Base-by-base conservation (phyloP, 768 basidiomycete genomes). In the Tubosaeta brunneosetosa region DNA sequence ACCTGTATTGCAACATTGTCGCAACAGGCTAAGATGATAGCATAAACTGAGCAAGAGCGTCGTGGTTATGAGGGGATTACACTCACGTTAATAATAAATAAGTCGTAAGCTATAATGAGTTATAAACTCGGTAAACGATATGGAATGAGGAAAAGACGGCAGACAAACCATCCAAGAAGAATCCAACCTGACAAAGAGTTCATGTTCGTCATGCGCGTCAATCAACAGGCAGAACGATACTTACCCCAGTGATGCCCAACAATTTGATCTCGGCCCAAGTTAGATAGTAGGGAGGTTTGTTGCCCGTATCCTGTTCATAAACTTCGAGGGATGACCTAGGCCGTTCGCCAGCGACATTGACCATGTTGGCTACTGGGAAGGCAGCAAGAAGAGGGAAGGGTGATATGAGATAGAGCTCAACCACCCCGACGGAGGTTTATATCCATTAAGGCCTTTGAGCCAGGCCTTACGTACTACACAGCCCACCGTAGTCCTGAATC, bases 1-100 rank as follows among this genome's bases (percentile, higher is more conserved):
- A 72, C 29, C 83, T 76, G 57, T 79, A 84, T 65, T 85, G 82
- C 29, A 86, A 68, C 82, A 84, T 84, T 4, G 81, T 83, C 6
- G 83, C 68, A 14, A 85, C 84, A 43, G 83, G 84, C 83, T 85
- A 49, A 12, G 42, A 37, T 32, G 37, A 29, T 8, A 45, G 8
- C 11, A 16, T 44, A 34, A 47, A 13, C 16, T 46, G 31, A 50
- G 37, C 19, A 32, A 38, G 7, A 29, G 32, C 1, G 44, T 0
- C 6, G 38, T 14, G 9, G n/a, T 29, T 16, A 14, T 11, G 6
- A 31, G 4, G 17, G 7, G 5, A 2, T 38, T 3, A 19, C 6
- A 59, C 80, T 43, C 54, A 81, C 82, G 65, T 85, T 85, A 64
- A 86, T 85, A 55, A 85, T 78, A 69, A 86, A 86, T 6, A 86